These are phyloP conservation scores for Ophiosphaerella narmari DNA, from an alignment of 2,329 filamentous ascomycete genomes.

Conservation along the genomic window DNA sequence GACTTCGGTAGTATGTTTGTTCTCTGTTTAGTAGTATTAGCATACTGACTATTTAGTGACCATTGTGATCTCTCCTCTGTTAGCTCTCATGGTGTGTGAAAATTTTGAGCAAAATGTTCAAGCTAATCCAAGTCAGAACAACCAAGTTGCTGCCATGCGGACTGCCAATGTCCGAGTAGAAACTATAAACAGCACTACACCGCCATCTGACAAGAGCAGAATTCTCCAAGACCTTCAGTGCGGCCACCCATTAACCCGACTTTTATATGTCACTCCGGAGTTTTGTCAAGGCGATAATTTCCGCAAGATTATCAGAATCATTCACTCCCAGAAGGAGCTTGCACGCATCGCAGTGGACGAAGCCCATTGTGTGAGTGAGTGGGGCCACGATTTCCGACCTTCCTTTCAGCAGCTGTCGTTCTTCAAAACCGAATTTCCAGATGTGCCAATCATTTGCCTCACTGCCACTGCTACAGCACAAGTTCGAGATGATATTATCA, in stretches of 20 bases:
- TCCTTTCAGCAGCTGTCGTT: constrained; percentile 86
- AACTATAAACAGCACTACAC: constrained; percentile 84
- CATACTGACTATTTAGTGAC: constrained; percentile 64
- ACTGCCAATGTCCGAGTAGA: constrained; percentile 77
- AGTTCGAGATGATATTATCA: constrained; percentile 82
- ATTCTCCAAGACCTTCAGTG: constrained; percentile 84
- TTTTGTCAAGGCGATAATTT: constrained; percentile 79
- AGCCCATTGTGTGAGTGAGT: constrained; percentile 96
- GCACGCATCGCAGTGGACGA: constrained; percentile 89
- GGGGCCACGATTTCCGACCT: constrained; percentile 96
- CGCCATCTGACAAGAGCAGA: constrained; percentile 64
- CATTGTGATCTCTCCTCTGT: constrained; percentile 84
- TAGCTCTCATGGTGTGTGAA: constrained; percentile 78
- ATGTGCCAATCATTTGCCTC: constrained; percentile 88
- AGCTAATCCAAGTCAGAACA: constrained; percentile 64
- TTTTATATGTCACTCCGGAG: constrained; percentile 94
- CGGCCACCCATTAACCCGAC: constrained; percentile 79
- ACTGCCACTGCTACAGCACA: constrained; percentile 86
- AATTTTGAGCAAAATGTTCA: not conserved
- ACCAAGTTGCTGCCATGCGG: constrained; percentile 83
- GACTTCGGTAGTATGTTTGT: constrained; percentile 74
- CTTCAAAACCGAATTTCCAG: constrained; percentile 80
- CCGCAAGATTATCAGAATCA: constrained; percentile 71
- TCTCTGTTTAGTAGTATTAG: not conserved
- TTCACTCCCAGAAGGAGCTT: constrained; percentile 82